Evolutionary conservation across 768 basidiomycete genomes (phyloP).

Genomic region (Lentinula boryana): DNA sequence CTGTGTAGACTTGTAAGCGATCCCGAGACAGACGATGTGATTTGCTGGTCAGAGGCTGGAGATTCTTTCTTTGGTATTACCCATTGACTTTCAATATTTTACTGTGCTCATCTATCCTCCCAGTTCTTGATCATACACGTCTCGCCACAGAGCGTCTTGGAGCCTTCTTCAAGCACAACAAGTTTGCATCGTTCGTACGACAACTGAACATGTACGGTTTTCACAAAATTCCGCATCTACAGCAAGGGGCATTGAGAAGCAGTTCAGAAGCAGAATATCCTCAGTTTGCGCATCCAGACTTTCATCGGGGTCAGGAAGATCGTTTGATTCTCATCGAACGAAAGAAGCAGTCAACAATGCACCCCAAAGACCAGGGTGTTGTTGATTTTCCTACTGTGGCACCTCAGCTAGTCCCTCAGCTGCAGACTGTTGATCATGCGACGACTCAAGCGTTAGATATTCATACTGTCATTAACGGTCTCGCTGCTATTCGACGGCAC

Average conservation of each 20-base stretch:
- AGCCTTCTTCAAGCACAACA: conserved; percentile 96
- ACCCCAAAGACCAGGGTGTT: conserved; percentile 25
- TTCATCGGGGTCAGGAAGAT: conserved; percentile 85
- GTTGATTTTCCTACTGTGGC: conserved; percentile 19
- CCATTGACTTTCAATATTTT: neutral
- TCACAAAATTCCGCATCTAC: conserved; percentile 92
- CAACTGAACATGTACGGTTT: conserved; percentile 97
- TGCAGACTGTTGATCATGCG: conserved; percentile 13
- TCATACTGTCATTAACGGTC: conserved; percentile 72
- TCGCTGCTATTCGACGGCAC: conserved; percentile 84
- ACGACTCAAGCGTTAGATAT: conserved; percentile 66
- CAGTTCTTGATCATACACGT: conserved; percentile 88
- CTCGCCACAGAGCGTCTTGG: conserved; percentile 88
- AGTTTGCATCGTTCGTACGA: conserved; percentile 88
- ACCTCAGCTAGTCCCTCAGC: conserved; percentile 14
- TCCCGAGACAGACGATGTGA: conserved; percentile 72
- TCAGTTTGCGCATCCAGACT: conserved; percentile 91
- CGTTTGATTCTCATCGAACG: conserved; percentile 83
- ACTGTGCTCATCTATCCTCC: neutral
- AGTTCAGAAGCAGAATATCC: conserved; percentile 78
- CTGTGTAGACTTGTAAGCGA: conserved; percentile 84
- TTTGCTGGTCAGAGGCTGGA: conserved; percentile 87
- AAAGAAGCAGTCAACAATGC: conserved; percentile 57
- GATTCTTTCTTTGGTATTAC: conserved; percentile 83
- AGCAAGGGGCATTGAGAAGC: conserved; percentile 82